Conservation (phyloP, 2,329 filamentous ascomycete species). For the Sporothrix inflata region DNA sequence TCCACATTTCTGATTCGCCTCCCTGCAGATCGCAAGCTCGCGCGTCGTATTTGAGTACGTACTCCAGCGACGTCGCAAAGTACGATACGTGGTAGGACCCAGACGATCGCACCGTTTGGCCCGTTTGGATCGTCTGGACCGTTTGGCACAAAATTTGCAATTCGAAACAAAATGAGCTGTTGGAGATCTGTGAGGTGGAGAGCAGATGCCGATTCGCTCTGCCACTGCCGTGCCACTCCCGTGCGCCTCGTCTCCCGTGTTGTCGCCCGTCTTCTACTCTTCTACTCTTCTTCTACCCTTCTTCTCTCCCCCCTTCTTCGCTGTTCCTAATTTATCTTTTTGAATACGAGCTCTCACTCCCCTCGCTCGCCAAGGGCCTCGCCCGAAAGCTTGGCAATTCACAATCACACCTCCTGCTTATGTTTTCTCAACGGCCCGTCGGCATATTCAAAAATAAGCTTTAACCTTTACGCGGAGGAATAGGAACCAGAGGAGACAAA, state of each 20-base stretch:
- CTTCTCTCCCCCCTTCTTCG: neutral
- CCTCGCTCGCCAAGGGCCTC: neutral
- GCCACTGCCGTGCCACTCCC: neutral
- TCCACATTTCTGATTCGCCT: neutral
- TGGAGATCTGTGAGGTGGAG: neutral
- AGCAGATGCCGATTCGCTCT: neutral
- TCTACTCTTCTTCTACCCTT: neutral
- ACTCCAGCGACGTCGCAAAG: no score
- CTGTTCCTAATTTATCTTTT: neutral
- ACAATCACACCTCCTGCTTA: neutral
- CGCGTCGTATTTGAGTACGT: neutral
- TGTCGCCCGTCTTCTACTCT: neutral
- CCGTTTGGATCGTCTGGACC: neutral
- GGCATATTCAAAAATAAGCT: neutral
- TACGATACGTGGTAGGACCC: no score
- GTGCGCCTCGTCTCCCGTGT: neutral
- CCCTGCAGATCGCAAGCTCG: slow-evolving; percentile 7
- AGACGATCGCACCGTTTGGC: neutral
- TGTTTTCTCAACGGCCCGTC: neutral
- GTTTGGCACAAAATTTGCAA: neutral
- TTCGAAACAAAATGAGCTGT: slow-evolving; percentile 1
- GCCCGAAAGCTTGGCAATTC: neutral
- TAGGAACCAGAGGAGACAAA: no score
- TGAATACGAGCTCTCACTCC: neutral
- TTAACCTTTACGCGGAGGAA: neutral